Evolutionary conservation across 495 filamentous ascomycete species (phyloP), one percentile per base, ranked within the genome.

Genomic region (Cairneyella variabilis): DNA sequence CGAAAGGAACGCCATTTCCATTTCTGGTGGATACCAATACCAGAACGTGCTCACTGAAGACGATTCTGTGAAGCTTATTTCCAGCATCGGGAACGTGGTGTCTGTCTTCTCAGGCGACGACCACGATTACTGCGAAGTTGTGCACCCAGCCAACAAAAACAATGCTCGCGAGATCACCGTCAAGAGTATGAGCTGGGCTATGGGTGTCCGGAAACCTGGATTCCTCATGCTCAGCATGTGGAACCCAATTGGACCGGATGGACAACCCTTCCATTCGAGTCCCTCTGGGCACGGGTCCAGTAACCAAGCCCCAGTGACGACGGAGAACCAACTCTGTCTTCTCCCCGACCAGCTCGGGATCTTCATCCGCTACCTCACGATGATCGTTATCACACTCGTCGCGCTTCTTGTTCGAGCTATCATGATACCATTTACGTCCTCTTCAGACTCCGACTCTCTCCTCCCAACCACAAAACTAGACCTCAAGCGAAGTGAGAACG

Each of bases 71-170:
- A 78, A 83, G 27, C 64, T 97, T 12, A 68, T 95, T 22, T 76
- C 84, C 18, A 83, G 82, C 44, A 75, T 90, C 25, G 89, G 90
- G 17, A 83, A 90, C 42, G 83, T 96, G 16, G 68, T 75, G 28
- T 83, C 91, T 46, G 84, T 89, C 36, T 97, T 97, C 65, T 95
- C 90, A 1, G 95, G 95, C 1, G 95, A 99, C 61, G 95, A 99
- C 67, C 95, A 99, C 69, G 95, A 99, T 68, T 96, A 97, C 70
- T 99, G 95, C 69, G 91, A 96, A 50, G 69, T 97, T 21, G 69
- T 79, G 1, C 95, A 99, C 64, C 76, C 83, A 53, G 79, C 75
- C 9, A 69, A 77, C 16, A 76, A 79, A 52, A 74, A 74, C 5
- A 79, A 78, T 37, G 85, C 92, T 1, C 79, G 75, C 22, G 95